Base-by-base conservation (phyloP, 2,329 filamentous ascomycete genomes). In the Incumbomyces lentus region DNA sequence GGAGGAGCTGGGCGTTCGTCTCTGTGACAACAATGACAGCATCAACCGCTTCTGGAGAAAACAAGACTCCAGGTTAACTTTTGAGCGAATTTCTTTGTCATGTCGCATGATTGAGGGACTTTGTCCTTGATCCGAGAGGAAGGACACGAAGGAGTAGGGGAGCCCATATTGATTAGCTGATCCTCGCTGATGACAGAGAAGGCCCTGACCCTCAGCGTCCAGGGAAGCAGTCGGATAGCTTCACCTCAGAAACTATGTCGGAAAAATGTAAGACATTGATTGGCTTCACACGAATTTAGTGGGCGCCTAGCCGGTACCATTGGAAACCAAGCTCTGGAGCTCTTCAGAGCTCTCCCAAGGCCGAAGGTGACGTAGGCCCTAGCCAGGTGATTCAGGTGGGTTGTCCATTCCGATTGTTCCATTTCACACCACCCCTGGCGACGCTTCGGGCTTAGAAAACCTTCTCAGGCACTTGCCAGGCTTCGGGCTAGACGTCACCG, bases 331-430 rank as follows among this genome's bases (percentile, higher is more conserved):
- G 30, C 30, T 42, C 19, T 33, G 40, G 17, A 42, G 30, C 30
- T 42, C 19, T 33, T 26, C 8, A 26, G 22, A 26, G 22, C 22
- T 26, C 22, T 14, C 18, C 17, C 14, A 36, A 37, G 29, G 10
- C 14, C 16, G 29, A 38, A 14, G 17, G 29, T 45, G 42, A 45
- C 42, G 42, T 45, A 36, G 4, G 19, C 16, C 18, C 33, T 22
- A 13, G 17, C 32, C 7, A 45, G 33, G 33, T 30, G 34, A 13
- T 26, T 37, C 31, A 8, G 22, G 22, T 26, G 22, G 22, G 22
- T 26, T 26, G 22, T 8, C 22, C 5, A 8, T 45, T 45, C 42
- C 42, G 42, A 30, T n/a, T 37, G 19, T 45, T 45, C 42, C 42
- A 45, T 30, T 18, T 12, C 42, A 17, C 42, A 45, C 42, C 42